Conservation (phyloP, 306 rosid genomes). For the Lathyrus oleraceus region DNA sequence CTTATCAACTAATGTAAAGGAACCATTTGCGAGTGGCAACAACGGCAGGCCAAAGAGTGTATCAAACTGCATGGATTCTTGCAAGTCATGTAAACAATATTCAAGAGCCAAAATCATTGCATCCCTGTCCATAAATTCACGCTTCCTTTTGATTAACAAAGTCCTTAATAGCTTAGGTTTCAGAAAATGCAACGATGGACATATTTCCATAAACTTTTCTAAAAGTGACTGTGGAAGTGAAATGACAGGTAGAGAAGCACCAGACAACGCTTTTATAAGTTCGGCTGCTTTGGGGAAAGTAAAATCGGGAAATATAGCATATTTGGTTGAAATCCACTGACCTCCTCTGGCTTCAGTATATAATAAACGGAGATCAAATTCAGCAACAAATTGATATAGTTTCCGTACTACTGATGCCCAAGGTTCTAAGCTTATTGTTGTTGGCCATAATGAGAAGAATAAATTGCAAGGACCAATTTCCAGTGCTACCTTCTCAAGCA, state of each 20-base stretch:
- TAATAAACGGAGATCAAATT: slow-evolving; percentile 67
- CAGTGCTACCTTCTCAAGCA: slow-evolving; percentile 84
- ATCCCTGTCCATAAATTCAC: slow-evolving; percentile 78
- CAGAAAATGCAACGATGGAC: slow-evolving; percentile 85
- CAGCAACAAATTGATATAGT: slow-evolving; percentile 71
- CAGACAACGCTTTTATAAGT: slow-evolving; percentile 70
- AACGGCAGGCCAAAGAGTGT: slow-evolving; percentile 72
- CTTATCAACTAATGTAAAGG: slow-evolving; percentile 72
- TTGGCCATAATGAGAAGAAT: slow-evolving; percentile 95
- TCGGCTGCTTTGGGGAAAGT: slow-evolving; percentile 65
- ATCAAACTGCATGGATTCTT: slow-evolving; percentile 63
- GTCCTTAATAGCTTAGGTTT: slow-evolving; percentile 81
- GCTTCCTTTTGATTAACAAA: slow-evolving; percentile 78
- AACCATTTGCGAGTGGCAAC: slow-evolving; percentile 86
- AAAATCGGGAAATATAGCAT: slow-evolving; percentile 94
- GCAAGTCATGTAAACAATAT: slow-evolving; percentile 88
- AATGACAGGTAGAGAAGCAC: slow-evolving; percentile 78
- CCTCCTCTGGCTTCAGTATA: slow-evolving; percentile 94
- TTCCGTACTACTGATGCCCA: slow-evolving; percentile 81
- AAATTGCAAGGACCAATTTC: slow-evolving; percentile 83
- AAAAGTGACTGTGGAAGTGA: slow-evolving; percentile 64
- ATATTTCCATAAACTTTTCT: slow-evolving; percentile 79
- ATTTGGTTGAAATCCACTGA: slow-evolving; percentile 89
- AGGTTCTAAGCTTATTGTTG: slow-evolving; percentile 73
- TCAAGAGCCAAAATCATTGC: slow-evolving; percentile 83